Conservation (phyloP, 371 early-diverging fungal genomes). For the Apophysomyces variabilis region DNA sequence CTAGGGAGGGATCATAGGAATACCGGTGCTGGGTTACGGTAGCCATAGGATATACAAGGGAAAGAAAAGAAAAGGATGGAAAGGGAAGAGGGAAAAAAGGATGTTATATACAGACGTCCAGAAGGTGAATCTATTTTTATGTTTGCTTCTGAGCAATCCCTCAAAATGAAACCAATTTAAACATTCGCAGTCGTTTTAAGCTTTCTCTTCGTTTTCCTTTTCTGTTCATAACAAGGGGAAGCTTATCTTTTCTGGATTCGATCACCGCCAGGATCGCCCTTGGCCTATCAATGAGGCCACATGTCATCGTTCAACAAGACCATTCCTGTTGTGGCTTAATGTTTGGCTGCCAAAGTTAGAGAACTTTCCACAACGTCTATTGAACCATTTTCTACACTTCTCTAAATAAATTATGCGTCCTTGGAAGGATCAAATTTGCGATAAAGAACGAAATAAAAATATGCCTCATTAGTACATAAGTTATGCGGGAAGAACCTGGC, state of each 20-base stretch:
- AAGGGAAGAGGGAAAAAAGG: neutral
- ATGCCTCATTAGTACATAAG: no score
- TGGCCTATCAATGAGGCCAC: conserved; percentile 4
- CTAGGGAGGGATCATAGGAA: neutral
- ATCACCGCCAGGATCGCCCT: neutral
- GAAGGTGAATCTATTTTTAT: no score
- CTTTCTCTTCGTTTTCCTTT: neutral
- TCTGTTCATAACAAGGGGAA: neutral
- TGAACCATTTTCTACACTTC: no score
- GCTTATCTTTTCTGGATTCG: conserved; percentile 8
- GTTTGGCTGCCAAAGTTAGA: no score
- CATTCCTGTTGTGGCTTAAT: no score
- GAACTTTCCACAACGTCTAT: no score
- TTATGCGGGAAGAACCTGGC: no score
- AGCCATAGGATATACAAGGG: neutral
- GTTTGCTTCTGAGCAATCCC: neutral
- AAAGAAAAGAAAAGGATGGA: neutral
- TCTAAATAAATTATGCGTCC: no score
- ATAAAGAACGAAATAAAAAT: no score
- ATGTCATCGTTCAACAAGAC: neutral
- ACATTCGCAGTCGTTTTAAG: neutral
- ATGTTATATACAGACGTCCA: no score
- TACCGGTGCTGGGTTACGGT: neutral
- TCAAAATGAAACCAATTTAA: conserved; percentile 2
- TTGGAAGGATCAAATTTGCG: no score